Conservation (phyloP, 139 green algal species). For the Chloropicon primus region DNA sequence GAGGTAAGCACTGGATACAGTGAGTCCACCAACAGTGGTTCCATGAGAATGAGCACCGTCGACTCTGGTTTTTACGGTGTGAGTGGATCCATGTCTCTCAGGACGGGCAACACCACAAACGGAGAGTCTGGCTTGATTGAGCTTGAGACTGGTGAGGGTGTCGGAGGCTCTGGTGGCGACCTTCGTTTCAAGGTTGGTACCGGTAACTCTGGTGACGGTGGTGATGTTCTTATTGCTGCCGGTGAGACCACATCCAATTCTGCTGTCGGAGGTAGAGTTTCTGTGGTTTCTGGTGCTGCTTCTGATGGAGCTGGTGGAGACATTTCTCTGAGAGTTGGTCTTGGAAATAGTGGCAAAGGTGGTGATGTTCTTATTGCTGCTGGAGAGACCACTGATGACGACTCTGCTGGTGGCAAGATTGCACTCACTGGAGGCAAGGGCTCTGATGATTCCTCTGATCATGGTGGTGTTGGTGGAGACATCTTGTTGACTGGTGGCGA, state of each 20-base stretch:
- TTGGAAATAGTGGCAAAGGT: neutral
- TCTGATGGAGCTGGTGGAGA: neutral
- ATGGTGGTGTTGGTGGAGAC: neutral
- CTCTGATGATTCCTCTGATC: neutral
- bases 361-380: neutral
- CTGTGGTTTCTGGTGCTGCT: no score
- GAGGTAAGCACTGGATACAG: neutral
- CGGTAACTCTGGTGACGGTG: constrained; percentile 2
- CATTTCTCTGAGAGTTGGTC: constrained; percentile 1
- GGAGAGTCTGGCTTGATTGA: constrained; percentile 1
- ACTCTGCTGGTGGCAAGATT: neutral
- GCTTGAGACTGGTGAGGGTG: neutral
- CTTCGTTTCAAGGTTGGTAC: constrained; percentile 1
- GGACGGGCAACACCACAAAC: neutral
- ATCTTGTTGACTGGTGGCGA: neutral
- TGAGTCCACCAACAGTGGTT: neutral
- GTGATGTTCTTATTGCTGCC: constrained; percentile 6
- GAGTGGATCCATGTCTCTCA: constrained; percentile 3
- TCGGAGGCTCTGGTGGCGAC: neutral
- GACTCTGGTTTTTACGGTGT: constrained; percentile 9
- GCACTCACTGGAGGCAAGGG: neutral
- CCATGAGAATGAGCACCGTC: neutral
- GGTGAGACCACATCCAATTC: neutral
- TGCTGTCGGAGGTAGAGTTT: no score
- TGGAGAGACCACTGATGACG: neutral